phyloP scores from a whole-genome alignment of 345 rosid genomes.

The Cardamine chenopodiifolia region DNA sequence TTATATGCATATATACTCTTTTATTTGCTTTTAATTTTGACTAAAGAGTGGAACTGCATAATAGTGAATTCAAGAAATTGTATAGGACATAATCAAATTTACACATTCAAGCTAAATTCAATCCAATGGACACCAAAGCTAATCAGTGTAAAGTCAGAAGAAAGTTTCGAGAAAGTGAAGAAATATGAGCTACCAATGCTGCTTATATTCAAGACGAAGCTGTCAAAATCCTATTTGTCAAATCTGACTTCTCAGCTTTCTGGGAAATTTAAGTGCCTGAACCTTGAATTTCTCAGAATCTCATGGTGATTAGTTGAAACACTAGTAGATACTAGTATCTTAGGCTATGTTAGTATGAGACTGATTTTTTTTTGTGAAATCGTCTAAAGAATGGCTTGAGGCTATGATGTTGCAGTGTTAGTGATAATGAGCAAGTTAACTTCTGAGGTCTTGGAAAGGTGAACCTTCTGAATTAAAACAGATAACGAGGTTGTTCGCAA shows the following conservation, averaged over 20 bases:
- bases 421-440: constrained; percentile 84
- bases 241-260: no score
- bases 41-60: not conserved
- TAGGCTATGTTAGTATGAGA: not conserved
- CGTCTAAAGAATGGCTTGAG: not conserved
- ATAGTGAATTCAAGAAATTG: not conserved
- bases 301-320: not conserved
- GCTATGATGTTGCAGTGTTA: constrained; percentile 41
- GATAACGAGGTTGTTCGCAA: constrained; percentile 42
- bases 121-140: no score
- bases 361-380: not conserved
- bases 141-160: no score
- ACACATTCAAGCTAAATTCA: not conserved
- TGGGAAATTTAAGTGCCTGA: no score
- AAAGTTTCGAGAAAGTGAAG: no score
- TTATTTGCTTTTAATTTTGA: not conserved
- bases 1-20: not conserved
- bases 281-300: no score
- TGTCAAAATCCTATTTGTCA: no score
- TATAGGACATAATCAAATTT: not conserved
- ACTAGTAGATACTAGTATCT: not conserved
- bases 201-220: no score
- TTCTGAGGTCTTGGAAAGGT: constrained; percentile 85
- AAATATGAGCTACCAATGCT: no score
- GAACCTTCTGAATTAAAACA: constrained; percentile 53